A percentile compares a stretch with the other conserved stretches of the same genome.
Evolutionary conservation across 345 rosid genomes (phyloP).

Genomic region (Firmiana major): DNA sequence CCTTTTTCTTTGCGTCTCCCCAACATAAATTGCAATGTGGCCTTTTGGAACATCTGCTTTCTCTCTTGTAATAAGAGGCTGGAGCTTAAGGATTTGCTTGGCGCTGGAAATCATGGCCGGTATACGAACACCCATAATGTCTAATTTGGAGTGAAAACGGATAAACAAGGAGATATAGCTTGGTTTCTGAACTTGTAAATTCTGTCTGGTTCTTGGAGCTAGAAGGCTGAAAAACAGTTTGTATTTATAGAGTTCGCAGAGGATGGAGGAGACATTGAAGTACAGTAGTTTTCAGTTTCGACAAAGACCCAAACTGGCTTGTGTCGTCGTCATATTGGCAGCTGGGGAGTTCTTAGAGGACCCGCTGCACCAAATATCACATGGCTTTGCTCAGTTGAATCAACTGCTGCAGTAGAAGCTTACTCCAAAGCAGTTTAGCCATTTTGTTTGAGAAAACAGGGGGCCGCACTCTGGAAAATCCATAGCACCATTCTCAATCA

Average conservation of each 20-base stretch:
- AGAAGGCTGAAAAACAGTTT: not conserved
- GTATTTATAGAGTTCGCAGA: not conserved
- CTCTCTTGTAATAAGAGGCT: not conserved
- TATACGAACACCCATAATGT: conserved; percentile 3
- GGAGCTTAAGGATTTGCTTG: conserved; percentile 13
- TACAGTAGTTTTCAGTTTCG: not conserved
- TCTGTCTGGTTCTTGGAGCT: not conserved
- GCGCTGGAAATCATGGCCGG: conserved; percentile 1
- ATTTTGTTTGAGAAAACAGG: not conserved
- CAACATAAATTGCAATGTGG: conserved; percentile 22
- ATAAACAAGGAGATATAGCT: not conserved
- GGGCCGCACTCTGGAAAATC: not conserved
- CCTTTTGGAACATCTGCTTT: conserved; percentile 16
- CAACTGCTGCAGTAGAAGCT: not conserved
- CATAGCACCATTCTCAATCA: not conserved
- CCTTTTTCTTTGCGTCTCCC: conserved; percentile 27
- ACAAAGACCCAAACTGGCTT: not conserved
- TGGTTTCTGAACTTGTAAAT: not conserved
- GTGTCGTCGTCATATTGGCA: not conserved
- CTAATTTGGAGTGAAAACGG: not conserved
- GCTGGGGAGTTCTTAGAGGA: not conserved
- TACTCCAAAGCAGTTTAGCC: not conserved
- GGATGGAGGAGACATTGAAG: not conserved
- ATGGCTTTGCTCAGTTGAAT: conserved; percentile 2
- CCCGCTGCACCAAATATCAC: not conserved